These are phyloP conservation scores for Tulasnella sp. DNA, from an alignment of 768 basidiomycete genomes.

Conservation along the genomic window DNA sequence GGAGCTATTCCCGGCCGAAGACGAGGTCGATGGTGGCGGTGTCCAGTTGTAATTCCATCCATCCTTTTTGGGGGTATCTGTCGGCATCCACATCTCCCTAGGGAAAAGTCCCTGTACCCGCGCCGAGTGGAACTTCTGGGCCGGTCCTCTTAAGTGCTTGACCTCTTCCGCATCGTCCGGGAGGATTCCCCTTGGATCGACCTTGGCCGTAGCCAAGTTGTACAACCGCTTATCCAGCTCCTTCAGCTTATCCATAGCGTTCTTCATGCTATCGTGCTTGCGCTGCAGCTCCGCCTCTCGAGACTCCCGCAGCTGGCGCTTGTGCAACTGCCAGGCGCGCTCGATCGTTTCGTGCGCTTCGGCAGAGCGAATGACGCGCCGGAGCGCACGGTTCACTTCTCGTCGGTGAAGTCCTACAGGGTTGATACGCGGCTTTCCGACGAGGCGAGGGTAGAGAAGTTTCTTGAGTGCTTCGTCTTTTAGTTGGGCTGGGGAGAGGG, in stretches of 20 bases:
- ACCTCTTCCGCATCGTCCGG: constrained; percentile 56
- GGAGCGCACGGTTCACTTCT: constrained; percentile 70
- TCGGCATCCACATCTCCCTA: constrained; percentile 77
- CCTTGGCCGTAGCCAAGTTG: constrained; percentile 39
- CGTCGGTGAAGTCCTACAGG: constrained; percentile 83
- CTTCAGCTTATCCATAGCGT: constrained; percentile 79
- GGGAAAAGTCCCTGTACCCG: constrained; percentile 61
- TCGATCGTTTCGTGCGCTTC: constrained; percentile 92
- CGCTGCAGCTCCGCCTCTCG: constrained; percentile 64
- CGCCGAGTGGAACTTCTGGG: constrained; percentile 69
- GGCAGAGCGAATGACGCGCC: constrained; percentile 77
- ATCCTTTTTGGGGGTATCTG: constrained; percentile 73
- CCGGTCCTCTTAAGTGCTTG: constrained; percentile 60
- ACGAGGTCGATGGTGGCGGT: constrained; percentile 42
- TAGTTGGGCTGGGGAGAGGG: constrained; percentile 18
- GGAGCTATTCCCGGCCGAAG: not conserved
- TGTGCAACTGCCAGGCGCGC: constrained; percentile 82
- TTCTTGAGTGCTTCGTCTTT: constrained; percentile 29
- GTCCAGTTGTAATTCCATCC: constrained; percentile 91
- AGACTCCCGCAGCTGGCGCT: constrained; percentile 66
- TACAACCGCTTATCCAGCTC: constrained; percentile 34
- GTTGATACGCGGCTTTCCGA: constrained; percentile 58
- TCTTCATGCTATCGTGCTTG: constrained; percentile 78
- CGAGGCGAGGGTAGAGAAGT: constrained; percentile 69
- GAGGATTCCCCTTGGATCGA: constrained; percentile 64